Evolutionary conservation across 768 basidiomycete species (phyloP).

Genomic region (Coprinellus aureogranulatus): DNA sequence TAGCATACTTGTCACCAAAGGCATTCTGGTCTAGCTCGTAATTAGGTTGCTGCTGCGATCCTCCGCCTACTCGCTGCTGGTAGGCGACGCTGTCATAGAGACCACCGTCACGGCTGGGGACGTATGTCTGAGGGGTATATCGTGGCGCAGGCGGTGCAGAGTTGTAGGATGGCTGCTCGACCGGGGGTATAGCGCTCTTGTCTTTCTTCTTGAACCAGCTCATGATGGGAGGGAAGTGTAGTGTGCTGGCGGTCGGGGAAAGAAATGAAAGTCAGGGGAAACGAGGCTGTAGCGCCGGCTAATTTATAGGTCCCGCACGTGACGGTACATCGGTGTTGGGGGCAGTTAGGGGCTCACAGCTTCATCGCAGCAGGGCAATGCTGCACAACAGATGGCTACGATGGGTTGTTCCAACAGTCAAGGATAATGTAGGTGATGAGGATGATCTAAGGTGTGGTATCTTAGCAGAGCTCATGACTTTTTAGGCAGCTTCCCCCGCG

Average conservation of each 20-base stretch:
- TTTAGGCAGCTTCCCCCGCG: conserved; percentile 35
- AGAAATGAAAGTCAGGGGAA: neutral
- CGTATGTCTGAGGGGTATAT: conserved; percentile 51
- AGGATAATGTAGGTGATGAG: too few relatives aligned
- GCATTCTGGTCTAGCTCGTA: conserved; percentile 15
- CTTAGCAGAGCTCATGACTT: conserved; percentile 14
- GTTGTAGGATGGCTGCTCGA: conserved; percentile 33
- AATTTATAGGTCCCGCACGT: conserved; percentile 1
- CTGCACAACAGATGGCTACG: too few relatives aligned
- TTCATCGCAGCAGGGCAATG: neutral
- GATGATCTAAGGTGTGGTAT: too few relatives aligned
- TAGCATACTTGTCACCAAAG: conserved; percentile 45
- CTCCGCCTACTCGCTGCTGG: conserved; percentile 13
- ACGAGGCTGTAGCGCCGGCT: conserved; percentile 3
- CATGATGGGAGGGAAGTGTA: conserved; percentile 38
- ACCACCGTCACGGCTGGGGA: conserved; percentile 69
- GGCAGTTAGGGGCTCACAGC: conserved; percentile 1
- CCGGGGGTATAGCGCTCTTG: conserved; percentile 66
- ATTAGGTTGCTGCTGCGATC: conserved; percentile 8
- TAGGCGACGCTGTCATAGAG: conserved; percentile 37
- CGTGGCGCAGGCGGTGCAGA: conserved; percentile 33
- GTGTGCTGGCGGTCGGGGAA: conserved; percentile 16
- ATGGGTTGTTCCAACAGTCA: too few relatives aligned
- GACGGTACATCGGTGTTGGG: conserved; percentile 5
- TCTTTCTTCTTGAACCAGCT: conserved; percentile 70